Evolutionary conservation across 2,329 filamentous ascomycete species (phyloP), one percentile per base, ranked within the genome.

Genomic region (Aspergillus ochraceoroseus): DNA sequence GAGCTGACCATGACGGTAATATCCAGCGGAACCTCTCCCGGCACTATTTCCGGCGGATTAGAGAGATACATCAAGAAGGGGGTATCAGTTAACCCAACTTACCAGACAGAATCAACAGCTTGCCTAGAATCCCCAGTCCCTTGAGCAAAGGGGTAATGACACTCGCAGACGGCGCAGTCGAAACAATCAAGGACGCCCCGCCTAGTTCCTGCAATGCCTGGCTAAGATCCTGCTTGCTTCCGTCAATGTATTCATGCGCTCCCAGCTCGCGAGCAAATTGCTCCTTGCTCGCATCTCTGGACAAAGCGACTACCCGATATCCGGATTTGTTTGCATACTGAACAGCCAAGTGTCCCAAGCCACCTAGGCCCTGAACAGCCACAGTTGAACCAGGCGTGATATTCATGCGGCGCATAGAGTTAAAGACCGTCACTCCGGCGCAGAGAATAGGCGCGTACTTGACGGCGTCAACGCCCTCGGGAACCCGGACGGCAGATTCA

Each of bases 291-390:
- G 57, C 58, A 34, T 68, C 72, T 1, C 70, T 64, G 0, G 72
- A 75, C 11, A 77, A 57, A 1, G 72, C 74, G 6, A 76, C 70
- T 5, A 72, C 73, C 9, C 68, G 64, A 56, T 67, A 76, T 7
- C 74, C 74, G 65, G 76, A 70, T 38, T 70, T 71, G 12, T 66
- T 62, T 0, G 72, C 66, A 46, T 73, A 77, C 47, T 77, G 73
- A 25, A 77, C 53, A 0, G 73, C 74, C 4, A 77, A 54, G 58
- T 76, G 74, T 3, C 74, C 73, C 1, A 75, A 61, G 0, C 71
- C 71, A 4, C 74, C 74, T 3, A 77, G 62, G 4, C 74, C 74
- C 49, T 76, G 70, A 11, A 77, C 58, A 0, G 72, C 74, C 3
- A 77, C 70, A 2, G 62, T 57, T 23, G 70, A 68, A 5, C 72